A percentile compares a stretch with the other conserved stretches of the same genome.
Evolutionary conservation across 2,329 filamentous ascomycete species (phyloP).

Genomic region (Neonectria punicea): DNA sequence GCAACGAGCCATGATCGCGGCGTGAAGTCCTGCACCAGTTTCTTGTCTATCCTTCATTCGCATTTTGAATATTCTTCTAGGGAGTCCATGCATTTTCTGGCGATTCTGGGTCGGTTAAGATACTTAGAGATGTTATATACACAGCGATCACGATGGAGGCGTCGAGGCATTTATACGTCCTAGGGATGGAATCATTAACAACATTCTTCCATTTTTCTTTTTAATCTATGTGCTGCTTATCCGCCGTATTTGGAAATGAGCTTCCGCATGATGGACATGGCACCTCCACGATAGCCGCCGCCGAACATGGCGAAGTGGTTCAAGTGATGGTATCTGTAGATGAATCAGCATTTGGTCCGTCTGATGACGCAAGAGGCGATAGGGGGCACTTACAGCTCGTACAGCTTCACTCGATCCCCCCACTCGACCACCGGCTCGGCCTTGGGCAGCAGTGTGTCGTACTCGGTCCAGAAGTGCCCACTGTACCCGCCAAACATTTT

Average conservation of each 20-base stretch:
- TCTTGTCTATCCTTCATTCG: not conserved
- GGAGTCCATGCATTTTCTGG: constrained; percentile 33
- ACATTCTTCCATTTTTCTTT: constrained; percentile 17
- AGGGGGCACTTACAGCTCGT: constrained; percentile 75
- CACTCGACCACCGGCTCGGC: constrained; percentile 85
- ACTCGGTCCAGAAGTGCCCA: constrained; percentile 77
- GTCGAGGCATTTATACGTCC: constrained; percentile 34
- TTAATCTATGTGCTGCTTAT: constrained; percentile 13
- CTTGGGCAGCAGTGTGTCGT: constrained; percentile 78
- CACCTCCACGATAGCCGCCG: constrained; percentile 78
- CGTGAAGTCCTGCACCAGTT: constrained; percentile 20
- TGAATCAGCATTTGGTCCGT: not conserved
- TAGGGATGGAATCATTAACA: constrained; percentile 23
- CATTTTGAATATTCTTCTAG: constrained; percentile 6
- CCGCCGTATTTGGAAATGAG: constrained; percentile 77
- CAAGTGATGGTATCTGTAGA: constrained; percentile 81
- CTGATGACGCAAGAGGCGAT: not conserved
- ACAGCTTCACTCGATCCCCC: constrained; percentile 82
- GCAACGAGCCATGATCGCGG: constrained; percentile 54
- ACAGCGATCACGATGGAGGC: constrained; percentile 41
- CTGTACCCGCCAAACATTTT: constrained; percentile 94
- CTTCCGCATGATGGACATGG: constrained; percentile 81
- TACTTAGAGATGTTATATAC: constrained; percentile 36
- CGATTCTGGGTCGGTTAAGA: constrained; percentile 19
- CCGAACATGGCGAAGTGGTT: constrained; percentile 92